A percentile compares a stretch with the other conserved stretches of the same genome.
These are phyloP conservation scores for Cudoniella acicularis DNA, from an alignment of 495 filamentous ascomycete species.

Conservation along the genomic window DNA sequence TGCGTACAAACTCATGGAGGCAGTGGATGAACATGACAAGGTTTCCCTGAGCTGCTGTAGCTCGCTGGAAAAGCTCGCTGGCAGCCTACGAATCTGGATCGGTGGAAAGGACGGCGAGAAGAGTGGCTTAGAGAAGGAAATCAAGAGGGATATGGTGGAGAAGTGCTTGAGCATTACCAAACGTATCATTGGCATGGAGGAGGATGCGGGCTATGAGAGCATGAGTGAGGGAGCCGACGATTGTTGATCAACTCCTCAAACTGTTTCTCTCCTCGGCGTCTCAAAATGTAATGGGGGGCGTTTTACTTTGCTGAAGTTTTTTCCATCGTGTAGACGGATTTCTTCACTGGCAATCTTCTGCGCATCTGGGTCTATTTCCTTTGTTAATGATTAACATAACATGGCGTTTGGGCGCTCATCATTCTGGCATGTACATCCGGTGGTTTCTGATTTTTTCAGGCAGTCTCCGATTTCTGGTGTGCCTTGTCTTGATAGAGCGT, in stretches of 20 bases:
- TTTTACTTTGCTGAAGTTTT: neutral
- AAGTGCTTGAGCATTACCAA: conserved; percentile 45
- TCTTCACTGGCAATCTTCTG: too few species aligned
- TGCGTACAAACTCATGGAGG: conserved; percentile 66
- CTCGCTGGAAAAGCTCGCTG: conserved; percentile 49
- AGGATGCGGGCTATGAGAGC: conserved; percentile 51
- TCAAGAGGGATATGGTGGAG: conserved; percentile 45
- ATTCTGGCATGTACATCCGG: neutral
- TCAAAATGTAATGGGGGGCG: neutral
- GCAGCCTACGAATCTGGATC: conserved; percentile 51
- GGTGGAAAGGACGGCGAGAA: conserved; percentile 39
- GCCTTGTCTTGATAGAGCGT: neutral
- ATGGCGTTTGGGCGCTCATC: neutral
- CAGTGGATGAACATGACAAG: conserved; percentile 51
- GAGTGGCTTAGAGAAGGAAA: conserved; percentile 39
- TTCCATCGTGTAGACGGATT: too few species aligned
- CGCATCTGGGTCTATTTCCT: too few species aligned
- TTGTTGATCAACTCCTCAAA: conserved; percentile 16
- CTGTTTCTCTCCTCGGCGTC: neutral
- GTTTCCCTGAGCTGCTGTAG: conserved; percentile 39
- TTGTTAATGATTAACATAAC: neutral
- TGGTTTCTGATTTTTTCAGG: neutral
- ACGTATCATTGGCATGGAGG: conserved; percentile 47
- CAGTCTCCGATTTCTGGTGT: neutral
- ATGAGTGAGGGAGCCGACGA: conserved; percentile 28